phyloP scores from a whole-genome alignment of 2,329 filamentous ascomycete species.

The Myotisia sp. region DNA sequence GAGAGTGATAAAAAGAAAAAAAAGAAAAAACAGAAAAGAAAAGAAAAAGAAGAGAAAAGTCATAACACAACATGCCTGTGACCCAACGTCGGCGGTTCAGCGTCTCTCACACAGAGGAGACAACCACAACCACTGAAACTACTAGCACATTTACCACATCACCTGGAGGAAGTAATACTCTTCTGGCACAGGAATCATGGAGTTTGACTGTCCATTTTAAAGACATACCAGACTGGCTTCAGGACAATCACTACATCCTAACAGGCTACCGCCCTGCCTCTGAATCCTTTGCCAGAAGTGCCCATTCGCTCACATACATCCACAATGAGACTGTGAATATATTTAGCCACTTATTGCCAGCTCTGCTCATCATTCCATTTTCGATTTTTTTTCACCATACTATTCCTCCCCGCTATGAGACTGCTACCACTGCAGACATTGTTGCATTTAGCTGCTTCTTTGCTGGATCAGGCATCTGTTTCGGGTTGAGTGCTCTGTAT shows the following conservation, averaged over 20 bases:
- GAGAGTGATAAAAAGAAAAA: background rate
- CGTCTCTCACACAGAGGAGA: slow-evolving; percentile 1
- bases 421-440: slow-evolving; percentile 50
- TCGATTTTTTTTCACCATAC: slow-evolving; percentile 42
- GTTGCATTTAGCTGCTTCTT: slow-evolving; percentile 68
- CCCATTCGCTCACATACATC: slow-evolving; percentile 45
- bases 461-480: slow-evolving; percentile 53
- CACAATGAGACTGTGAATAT: slow-evolving; percentile 62
- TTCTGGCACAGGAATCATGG: too few relatives aligned
- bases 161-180: too few relatives aligned
- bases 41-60: background rate
- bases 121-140: too few relatives aligned
- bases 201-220: slow-evolving; percentile 35
- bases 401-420: slow-evolving; percentile 51
- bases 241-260: slow-evolving; percentile 56
- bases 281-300: slow-evolving; percentile 45
- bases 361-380: slow-evolving; percentile 41
- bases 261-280: slow-evolving; percentile 52
- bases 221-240: slow-evolving; percentile 40
- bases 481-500: slow-evolving; percentile 72
- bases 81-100: slow-evolving; percentile 8
- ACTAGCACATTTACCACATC: too few relatives aligned
- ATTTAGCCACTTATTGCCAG: slow-evolving; percentile 56
- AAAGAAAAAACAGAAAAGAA: background rate
- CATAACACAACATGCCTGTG: slow-evolving; percentile 1